Conservation (phyloP, 148 eudicot genomes). For the Suaeda aralocaspica region DNA sequence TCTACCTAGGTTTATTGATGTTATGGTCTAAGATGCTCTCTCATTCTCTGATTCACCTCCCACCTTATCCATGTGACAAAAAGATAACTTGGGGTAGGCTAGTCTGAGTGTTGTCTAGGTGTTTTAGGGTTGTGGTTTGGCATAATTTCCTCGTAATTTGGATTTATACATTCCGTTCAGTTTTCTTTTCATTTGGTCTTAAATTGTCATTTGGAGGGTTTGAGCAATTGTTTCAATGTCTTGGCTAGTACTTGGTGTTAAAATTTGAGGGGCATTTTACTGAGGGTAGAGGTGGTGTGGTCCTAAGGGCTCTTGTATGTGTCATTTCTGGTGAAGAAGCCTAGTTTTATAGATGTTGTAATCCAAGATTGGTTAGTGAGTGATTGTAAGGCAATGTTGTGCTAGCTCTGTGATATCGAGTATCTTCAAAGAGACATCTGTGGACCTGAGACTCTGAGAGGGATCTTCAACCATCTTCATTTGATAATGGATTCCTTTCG, state of each 20-base stretch:
- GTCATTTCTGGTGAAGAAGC: conserved; percentile 5
- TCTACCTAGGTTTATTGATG: conserved; percentile 26
- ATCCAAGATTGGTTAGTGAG: conserved; percentile 15
- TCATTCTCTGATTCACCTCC: conserved; percentile 21
- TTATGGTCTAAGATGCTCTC: conserved; percentile 33
- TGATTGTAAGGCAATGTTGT: conserved; percentile 8
- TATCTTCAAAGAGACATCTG: conserved; percentile 45
- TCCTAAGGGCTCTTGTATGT: neutral
- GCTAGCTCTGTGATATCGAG: conserved; percentile 28
- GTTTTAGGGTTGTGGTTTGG: neutral
- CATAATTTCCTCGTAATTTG: neutral
- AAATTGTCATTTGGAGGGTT: neutral
- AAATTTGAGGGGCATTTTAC: neutral
- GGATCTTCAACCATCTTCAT: conserved; percentile 55
- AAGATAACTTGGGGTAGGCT: conserved; percentile 3
- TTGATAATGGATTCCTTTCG: conserved; percentile 69
- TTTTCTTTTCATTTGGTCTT: neutral
- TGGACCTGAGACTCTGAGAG: conserved; percentile 45
- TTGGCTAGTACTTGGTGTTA: conserved; percentile 6
- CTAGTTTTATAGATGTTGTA: conserved; percentile 6
- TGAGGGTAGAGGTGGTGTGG: neutral
- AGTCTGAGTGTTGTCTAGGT: neutral
- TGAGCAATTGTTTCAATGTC: conserved; percentile 4
- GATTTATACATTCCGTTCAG: neutral
- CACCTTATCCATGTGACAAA: conserved; percentile 15